These are phyloP conservation scores for Cymodocea nodosa DNA, from an alignment of 116 monocot species.

Conservation along the genomic window DNA sequence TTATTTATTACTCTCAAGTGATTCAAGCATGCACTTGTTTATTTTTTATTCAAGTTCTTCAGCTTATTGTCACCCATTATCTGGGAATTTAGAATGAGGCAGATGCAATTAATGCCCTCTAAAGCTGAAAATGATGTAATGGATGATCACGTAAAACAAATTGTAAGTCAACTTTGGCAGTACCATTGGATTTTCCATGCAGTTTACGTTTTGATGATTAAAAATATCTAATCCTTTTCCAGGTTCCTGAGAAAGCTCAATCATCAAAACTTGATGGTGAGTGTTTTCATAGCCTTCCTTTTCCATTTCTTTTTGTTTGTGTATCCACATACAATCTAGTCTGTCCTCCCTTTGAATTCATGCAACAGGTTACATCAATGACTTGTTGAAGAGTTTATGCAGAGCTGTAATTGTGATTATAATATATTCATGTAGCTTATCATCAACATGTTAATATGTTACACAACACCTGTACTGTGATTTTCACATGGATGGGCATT, in stretches of 20 bases:
- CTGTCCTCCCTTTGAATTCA: no score
- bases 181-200: neutral
- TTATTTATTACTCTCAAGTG: neutral
- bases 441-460: no score
- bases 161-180: constrained; percentile 2
- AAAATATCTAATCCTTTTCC: neutral
- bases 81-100: neutral
- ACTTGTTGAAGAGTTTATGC: no score
- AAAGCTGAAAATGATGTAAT: neutral
- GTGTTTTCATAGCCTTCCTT: neutral
- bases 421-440: no score
- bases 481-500: no score
- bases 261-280: neutral
- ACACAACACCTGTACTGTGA: no score
- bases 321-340: no score
- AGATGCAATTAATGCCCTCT: neutral
- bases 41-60: neutral
- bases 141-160: constrained; percentile 4
- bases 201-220: neutral
- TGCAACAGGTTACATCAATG: no score
- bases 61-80: neutral
- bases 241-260: neutral
- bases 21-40: neutral
- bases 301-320: no score
- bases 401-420: no score